Percentiles rank a stretch among this genome's conserved stretches.
These are phyloP conservation scores for Dioszegia crocea DNA, from an alignment of 768 basidiomycete genomes.

Conservation along the genomic window DNA sequence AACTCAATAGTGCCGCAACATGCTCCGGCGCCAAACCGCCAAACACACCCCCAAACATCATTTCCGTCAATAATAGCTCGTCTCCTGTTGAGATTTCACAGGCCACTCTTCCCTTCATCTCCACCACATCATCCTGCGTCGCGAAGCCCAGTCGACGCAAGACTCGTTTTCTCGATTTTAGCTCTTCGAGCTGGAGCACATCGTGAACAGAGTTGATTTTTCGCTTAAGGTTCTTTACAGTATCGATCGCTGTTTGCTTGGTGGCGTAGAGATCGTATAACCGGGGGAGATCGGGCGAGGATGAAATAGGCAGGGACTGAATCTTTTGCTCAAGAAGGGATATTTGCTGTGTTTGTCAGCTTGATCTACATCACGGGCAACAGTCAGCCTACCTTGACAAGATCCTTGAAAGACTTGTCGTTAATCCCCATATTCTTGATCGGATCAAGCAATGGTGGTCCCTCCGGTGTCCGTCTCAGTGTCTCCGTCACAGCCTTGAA, in stretches of 20 bases:
- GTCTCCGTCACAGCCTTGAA: slow-evolving; percentile 91
- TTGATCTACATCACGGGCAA: background rate
- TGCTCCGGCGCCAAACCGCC: slow-evolving; percentile 85
- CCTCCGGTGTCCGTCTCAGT: slow-evolving; percentile 82
- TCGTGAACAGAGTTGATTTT: slow-evolving; percentile 86
- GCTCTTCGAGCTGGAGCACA: slow-evolving; percentile 89
- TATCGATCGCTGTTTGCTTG: slow-evolving; percentile 59
- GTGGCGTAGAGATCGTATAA: slow-evolving; percentile 73
- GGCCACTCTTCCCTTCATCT: slow-evolving; percentile 95
- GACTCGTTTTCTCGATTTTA: slow-evolving; percentile 91
- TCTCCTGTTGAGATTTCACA: slow-evolving; percentile 98
- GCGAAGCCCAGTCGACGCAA: slow-evolving; percentile 89
- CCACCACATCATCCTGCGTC: slow-evolving; percentile 81
- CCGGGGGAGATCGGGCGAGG: slow-evolving; percentile 69
- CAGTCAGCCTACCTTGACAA: slow-evolving; percentile 63
- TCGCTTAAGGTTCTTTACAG: slow-evolving; percentile 66
- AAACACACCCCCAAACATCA: slow-evolving; percentile 96
- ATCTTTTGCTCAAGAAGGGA: slow-evolving; percentile 81
- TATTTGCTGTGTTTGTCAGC: slow-evolving; percentile 66
- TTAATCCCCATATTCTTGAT: slow-evolving; percentile 92
- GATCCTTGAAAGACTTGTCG: slow-evolving; percentile 82
- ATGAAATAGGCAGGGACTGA: slow-evolving; percentile 71
- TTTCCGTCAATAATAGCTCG: slow-evolving; percentile 89
- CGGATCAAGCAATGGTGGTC: slow-evolving; percentile 81
- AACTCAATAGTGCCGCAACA: slow-evolving; percentile 87